Percentiles rank a stretch among this genome's conserved stretches.
These are phyloP conservation scores for Hexamita inflata DNA, from an alignment of 208 protist genomes.

Conservation along the genomic window DNA sequence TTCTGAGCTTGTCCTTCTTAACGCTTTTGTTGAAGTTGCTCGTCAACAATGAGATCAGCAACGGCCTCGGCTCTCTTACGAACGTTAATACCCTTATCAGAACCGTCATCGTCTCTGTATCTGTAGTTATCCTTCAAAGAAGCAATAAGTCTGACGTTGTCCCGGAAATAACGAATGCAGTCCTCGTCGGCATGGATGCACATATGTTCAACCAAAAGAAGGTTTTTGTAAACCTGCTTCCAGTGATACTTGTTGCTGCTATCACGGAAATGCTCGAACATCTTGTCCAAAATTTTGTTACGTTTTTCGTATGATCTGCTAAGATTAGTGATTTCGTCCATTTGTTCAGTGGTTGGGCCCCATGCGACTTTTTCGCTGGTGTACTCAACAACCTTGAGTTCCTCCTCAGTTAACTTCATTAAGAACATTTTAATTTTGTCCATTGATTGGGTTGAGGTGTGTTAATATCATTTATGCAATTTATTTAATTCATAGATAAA, in stretches of 20 bases:
- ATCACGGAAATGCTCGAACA: not conserved
- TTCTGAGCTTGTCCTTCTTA: no score
- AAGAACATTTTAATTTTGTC: not conserved
- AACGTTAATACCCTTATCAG: conserved; percentile 20
- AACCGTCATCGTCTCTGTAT: conserved; percentile 8
- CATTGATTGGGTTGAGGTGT: no score
- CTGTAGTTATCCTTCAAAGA: not conserved
- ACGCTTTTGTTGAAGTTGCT: no score
- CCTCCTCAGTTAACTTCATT: not conserved
- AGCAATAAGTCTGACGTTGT: not conserved
- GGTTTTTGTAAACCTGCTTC: conserved; percentile 14
- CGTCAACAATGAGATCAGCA: no score
- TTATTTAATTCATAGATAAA: no score
- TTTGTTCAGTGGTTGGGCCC: conserved; percentile 8
- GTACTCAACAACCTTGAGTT: not conserved
- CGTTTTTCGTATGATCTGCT: not conserved
- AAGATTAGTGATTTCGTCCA: conserved; percentile 16
- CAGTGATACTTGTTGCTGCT: not conserved
- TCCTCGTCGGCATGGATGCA: not conserved
- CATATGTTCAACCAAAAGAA: conserved; percentile 13
- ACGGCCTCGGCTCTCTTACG: conserved; percentile 20
- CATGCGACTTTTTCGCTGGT: conserved; percentile 3
- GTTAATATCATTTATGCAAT: no score
- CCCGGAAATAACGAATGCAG: not conserved
- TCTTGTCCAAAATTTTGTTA: not conserved